phyloP scores from a whole-genome alignment of 768 basidiomycete species.

The Lepiota venenata region DNA sequence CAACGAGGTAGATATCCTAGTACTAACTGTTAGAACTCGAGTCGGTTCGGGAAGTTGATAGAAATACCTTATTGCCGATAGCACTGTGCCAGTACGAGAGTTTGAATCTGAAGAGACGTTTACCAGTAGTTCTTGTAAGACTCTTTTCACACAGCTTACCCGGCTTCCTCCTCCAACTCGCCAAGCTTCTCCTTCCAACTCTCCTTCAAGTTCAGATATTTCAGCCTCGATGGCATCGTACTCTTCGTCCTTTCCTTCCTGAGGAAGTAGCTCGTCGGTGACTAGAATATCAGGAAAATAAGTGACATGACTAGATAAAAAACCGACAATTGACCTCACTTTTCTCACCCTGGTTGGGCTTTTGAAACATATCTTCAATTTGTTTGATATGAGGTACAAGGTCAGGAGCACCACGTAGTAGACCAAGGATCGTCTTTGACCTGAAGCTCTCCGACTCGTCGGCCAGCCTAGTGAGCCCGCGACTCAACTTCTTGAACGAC shows the following conservation, averaged over 20 bases:
- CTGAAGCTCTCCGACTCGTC: conserved; percentile 70
- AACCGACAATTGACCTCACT: conserved; percentile 34
- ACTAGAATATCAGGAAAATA: conserved; percentile 32
- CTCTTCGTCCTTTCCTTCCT: conserved; percentile 78
- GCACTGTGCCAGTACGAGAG: conserved; percentile 56
- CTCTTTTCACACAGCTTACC: conserved; percentile 37
- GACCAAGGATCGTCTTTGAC: conserved; percentile 69
- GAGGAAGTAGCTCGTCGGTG: conserved; percentile 70
- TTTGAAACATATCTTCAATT: conserved; percentile 68
- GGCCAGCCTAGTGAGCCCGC: conserved; percentile 59
- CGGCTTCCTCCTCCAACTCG: conserved; percentile 62
- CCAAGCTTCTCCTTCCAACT: conserved; percentile 66
- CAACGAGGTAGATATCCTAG: conserved; percentile 89
- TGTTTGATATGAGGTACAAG: conserved; percentile 67
- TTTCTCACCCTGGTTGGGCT: conserved; percentile 42
- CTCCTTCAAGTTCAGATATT: conserved; percentile 66
- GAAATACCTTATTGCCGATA: conserved; percentile 70
- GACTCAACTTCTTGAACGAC: conserved; percentile 74
- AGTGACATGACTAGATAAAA: background rate
- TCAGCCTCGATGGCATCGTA: conserved; percentile 78
- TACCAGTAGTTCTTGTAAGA: background rate
- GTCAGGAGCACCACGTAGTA: conserved; percentile 82
- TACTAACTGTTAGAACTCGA: background rate
- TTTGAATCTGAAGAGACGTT: conserved; percentile 23
- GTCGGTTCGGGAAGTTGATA: background rate